Evolutionary conservation across 768 basidiomycete genomes (phyloP), one percentile per base, ranked within the genome.

Genomic region (Coprinopsis cinerea): DNA sequence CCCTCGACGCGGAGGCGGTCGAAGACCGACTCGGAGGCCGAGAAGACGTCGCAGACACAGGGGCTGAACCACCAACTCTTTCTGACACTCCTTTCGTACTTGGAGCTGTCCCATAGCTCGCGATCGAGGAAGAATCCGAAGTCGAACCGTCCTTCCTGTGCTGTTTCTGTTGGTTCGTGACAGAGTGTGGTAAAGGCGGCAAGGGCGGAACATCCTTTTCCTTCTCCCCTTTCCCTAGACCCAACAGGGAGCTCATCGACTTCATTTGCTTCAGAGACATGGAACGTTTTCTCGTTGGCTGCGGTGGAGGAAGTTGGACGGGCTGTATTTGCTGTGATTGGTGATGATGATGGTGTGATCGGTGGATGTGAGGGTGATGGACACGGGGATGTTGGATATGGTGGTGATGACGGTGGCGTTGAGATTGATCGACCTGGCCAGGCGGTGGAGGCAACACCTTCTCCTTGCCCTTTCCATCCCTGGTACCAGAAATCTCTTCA

Each of bases 211-310:
- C 48, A 37, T 71, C 65, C 15, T 68, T 64, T 35, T 59, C 61
- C 30, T 9, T 47, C 48, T 24, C 23, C 17, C 45, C 24, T 15
- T 44, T 36, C 7, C 22, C 41, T n/a, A 42, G 24, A 24, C 26
- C 23, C 44, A 32, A 36, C 15, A 51, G 45, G n/a, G 46, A 54
- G 10, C 61, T 72, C 67, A 77, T 67, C 18, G 80, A 81, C 51
- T 72, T 73, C 30, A 70, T 63, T 27, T 63, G 65, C 48, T 67
- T 75, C 15, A 82, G 66, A 2, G 81, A 78, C 45, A 73, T 53
- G 1, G 81, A 69, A 36, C 66, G 64, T 55, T 66, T 65, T 30
- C 35, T 25, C 30, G 60, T 63, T 13, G 51, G 57, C 42, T 3
- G 48, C 41, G 27, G 27, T 18, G 27, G 26, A 20, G 6, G 48